Evolutionary conservation across 441 rosid species (phyloP).

Genomic region (Euphorbia celastroides): DNA sequence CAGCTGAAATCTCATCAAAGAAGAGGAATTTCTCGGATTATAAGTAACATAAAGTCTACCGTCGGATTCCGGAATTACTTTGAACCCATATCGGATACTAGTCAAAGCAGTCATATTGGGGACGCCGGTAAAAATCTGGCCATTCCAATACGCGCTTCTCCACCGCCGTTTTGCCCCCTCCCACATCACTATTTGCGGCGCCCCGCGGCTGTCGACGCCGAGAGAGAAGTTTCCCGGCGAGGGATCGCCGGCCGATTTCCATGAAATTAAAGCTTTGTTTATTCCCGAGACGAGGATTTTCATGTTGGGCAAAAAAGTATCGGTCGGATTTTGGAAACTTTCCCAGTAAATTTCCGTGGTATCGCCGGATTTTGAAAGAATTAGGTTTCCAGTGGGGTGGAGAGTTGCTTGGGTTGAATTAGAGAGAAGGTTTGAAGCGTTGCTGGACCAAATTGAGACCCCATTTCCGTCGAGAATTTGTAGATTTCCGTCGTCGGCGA

Average conservation of each 20-base stretch:
- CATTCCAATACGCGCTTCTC: conserved; percentile 91
- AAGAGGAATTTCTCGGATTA: conserved; percentile 29
- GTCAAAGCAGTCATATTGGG: conserved; percentile 39
- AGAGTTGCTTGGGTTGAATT: conserved; percentile 34
- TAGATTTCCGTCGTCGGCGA: conserved; percentile 55
- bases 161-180: conserved; percentile 42
- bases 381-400: conserved; percentile 38
- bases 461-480: conserved; percentile 36
- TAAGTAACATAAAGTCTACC: conserved; percentile 52
- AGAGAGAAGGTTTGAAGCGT: conserved; percentile 24
- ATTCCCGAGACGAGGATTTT: conserved; percentile 43
- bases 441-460: conserved; percentile 46
- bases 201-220: conserved; percentile 57
- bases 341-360: conserved; percentile 39
- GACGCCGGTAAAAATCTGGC: conserved; percentile 51
- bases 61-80: conserved; percentile 30
- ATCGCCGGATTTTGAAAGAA: conserved; percentile 28
- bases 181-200: conserved; percentile 81
- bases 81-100: conserved; percentile 51
- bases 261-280: conserved; percentile 43
- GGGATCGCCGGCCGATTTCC: conserved; percentile 73
- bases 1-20: conserved; percentile 47
- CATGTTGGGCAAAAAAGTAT: conserved; percentile 71
- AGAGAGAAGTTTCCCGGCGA: conserved; percentile 56
- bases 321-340: conserved; percentile 66